phyloP scores from a whole-genome alignment of 1,284 basidiomycete genomes.

The Marasmius sp. region DNA sequence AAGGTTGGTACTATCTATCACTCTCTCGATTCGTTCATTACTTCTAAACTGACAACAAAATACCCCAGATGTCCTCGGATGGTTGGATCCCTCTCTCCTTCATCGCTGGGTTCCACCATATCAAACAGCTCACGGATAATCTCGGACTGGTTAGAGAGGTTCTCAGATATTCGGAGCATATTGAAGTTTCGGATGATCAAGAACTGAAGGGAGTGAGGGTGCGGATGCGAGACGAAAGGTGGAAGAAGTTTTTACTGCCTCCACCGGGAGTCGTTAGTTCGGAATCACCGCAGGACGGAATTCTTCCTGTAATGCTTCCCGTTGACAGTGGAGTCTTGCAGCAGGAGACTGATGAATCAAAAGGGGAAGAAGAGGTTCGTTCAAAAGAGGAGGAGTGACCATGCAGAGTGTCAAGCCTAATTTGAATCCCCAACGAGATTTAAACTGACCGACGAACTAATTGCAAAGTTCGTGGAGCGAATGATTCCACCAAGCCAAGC shows the following conservation, averaged over 20 bases:
- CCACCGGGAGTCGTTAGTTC: neutral
- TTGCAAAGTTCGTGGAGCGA: no score
- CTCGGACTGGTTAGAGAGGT: conserved; percentile 70
- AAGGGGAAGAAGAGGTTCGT: neutral
- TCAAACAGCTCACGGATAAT: conserved; percentile 71
- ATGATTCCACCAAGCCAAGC: no score
- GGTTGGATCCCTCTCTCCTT: conserved; percentile 88
- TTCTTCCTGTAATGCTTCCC: neutral
- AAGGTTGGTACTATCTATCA: conserved; percentile 46
- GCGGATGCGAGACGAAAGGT: conserved; percentile 7
- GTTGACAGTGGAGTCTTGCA: neutral
- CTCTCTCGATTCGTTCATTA: neutral
- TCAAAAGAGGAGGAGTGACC: neutral
- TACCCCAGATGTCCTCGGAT: conserved; percentile 78
- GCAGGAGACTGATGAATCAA: neutral
- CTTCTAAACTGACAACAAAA: conserved; percentile 6
- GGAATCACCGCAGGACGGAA: neutral
- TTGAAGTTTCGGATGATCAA: conserved; percentile 55
- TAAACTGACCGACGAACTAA: no score
- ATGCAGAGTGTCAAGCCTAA: no score
- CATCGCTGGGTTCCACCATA: conserved; percentile 86
- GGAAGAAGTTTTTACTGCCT: neutral
- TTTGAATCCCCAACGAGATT: no score
- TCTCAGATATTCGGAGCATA: conserved; percentile 62
- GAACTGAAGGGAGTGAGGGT: conserved; percentile 7